Evolutionary conservation across 2,329 filamentous ascomycete species (phyloP), one percentile per base, ranked within the genome.

Genomic region (Pezicula radicicola): DNA sequence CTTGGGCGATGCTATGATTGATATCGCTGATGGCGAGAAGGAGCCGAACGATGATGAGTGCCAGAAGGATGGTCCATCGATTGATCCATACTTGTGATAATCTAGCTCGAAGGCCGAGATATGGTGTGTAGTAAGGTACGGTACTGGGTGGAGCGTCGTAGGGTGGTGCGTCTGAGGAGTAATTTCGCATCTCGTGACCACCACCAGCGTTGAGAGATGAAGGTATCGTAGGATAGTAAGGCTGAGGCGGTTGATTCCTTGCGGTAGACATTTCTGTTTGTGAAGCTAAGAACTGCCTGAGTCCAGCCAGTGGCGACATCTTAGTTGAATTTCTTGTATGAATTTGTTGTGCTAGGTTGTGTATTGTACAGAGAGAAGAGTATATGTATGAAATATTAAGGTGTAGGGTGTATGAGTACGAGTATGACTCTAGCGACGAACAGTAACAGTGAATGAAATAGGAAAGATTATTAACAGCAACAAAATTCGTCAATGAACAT

Each of bases 1-100:
- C 93, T 51, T 85, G 84, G 49, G 72, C 82, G 58, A 97, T 81
- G 66, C 92, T 85, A 60, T 83, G 77, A 66, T 91, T 79, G 57
- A 97, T 80, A 61, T 81, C 80, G 50, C 79, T 78, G 50, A 93
- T 81, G 36, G 92, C 84, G 54, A 97, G 76, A 48, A 99, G 74
- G 54, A 93, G 81, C 52, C 92, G 84, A 56, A 88, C 82, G 48
- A 99, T 84, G 51, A 97, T 86, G 49, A 99, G 84, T 53, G 96
- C 70, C 45, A 97, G 78, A 45, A 99, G 79, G 54, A 97, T 78
- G 37, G 94, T 97, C 94, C 94, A 99, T 71, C 89, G 84, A 76
- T 99, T 97, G 75, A 99, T 85, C 91, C 93, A 97, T 70, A 95
- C 81, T 76, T 99, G 94, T 48, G 94, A 97, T 63, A 97, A 80